Base-by-base conservation (phyloP, 768 basidiomycete species). In the Rossbeevera mucosa region DNA sequence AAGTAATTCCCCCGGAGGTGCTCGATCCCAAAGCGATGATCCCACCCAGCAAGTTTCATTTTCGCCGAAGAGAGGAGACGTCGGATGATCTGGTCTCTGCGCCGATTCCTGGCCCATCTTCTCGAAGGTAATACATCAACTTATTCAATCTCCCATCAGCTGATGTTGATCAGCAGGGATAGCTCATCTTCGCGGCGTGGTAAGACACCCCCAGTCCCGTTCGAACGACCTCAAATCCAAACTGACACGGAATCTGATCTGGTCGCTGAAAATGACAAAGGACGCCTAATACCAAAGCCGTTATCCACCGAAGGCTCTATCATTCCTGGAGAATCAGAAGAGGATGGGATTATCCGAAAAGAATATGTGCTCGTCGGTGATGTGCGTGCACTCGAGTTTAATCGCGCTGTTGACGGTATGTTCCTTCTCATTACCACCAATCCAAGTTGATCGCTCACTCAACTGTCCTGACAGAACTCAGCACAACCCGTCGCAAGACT, bases 321-420 rank as follows among this genome's bases (percentile, higher is more conserved):
- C 51, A 90, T 90, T 47, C 88, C 88, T 11, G 89, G 89, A 3
- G 88, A 91, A 66, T 87, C 85, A 0, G 89, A 91, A 62, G 88
- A 91, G 63, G 88, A 91, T 62, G 87, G 87, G 0, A 73, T 85
- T 46, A 75, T 91, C 45, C 78, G 86, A 48, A 79, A 83, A 56
- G 95, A 98, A 63, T 99, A 99, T 60, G 95, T 98, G 0, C 80
- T 99, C 1, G 90, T 98, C 1, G 94, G 88, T 40, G 93, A 99
- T 67, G 82, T 80, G 49, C 79, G 86, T 46, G 90, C 90, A 2
- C 88, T 97, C 2, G 94, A 98, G 65, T 91, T 97, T 66, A 92
- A 91, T 65, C 82, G 83, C 14, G 81, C 92, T 3, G 87, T 95
- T 2, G 95, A 98, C 73, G 94, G 94, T 89, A 55, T 60, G 83